Evolutionary conservation across 345 rosid genomes (phyloP).

Genomic region (Syzygium oleosum): DNA sequence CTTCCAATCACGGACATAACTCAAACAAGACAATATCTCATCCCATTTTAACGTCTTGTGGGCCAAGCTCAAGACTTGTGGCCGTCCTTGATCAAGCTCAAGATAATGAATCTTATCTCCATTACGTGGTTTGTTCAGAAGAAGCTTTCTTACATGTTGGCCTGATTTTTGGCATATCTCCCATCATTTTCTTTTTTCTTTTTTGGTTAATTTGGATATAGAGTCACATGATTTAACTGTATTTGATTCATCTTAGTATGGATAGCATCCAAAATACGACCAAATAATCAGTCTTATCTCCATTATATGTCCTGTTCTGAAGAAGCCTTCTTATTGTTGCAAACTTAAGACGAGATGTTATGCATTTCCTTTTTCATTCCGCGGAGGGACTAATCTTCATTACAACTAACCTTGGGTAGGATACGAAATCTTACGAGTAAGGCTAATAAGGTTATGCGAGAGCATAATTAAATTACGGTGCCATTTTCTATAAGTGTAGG

Average conservation of each 20-base stretch:
- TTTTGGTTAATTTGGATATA: not conserved
- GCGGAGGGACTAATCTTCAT: not conserved
- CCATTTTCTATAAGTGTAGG: not conserved
- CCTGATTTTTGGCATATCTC: not conserved
- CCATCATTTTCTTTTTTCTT: not conserved
- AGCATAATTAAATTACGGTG: not conserved
- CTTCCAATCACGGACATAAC: not conserved
- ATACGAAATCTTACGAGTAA: not conserved
- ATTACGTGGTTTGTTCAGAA: not conserved
- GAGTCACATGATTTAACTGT: not conserved
- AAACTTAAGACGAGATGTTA: not conserved
- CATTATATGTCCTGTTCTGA: not conserved
- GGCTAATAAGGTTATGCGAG: not conserved
- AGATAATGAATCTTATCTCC: not conserved
- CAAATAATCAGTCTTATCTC: not conserved
- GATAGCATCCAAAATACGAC: not conserved
- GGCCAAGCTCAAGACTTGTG: not conserved
- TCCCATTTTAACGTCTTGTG: not conserved
- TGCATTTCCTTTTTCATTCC: not conserved
- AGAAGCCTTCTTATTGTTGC: not conserved
- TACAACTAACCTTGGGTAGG: not conserved
- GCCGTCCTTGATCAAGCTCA: not conserved
- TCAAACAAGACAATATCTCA: not conserved
- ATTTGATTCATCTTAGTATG: not conserved
- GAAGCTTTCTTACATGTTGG: not conserved